Evolutionary conservation across 306 rosid genomes (phyloP).

Genomic region (Trifolium subterraneum): DNA sequence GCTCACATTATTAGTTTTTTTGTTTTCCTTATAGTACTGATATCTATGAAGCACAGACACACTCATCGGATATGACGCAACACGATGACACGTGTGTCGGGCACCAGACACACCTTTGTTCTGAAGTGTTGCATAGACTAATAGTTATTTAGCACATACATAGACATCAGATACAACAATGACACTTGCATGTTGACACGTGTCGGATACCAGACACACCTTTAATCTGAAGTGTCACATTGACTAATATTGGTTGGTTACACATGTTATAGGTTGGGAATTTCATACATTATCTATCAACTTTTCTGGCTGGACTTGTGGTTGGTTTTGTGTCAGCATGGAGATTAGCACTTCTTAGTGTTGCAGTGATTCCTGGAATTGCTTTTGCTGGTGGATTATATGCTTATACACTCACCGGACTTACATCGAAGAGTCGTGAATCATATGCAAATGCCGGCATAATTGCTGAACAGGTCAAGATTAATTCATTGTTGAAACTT

Average conservation of each 20-base stretch:
- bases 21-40: background rate
- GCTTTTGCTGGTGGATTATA: conserved; percentile 98
- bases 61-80: background rate
- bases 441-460: conserved; percentile 97
- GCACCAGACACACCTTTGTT: background rate
- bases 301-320: conserved; percentile 95
- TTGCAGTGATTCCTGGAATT: conserved; percentile 97
- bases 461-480: conserved; percentile 88
- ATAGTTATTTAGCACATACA: background rate
- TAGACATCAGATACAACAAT: background rate
- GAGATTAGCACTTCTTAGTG: conserved; percentile 92
- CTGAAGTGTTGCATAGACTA: background rate
- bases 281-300: conserved; percentile 96
- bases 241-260: background rate
- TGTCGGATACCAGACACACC: background rate
- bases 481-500: conserved; percentile 20
- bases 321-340: conserved; percentile 99
- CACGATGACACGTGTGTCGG: background rate
- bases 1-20: background rate
- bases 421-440: conserved; percentile 93
- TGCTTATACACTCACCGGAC: conserved; percentile 96
- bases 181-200: background rate
- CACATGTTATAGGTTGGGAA: conserved; percentile 74
- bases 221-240: background rate
- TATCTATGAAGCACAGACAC: background rate